Percentiles rank a stretch among this genome's conserved stretches.
Evolutionary conservation across 768 basidiomycete genomes (phyloP).

Genomic region (Suillus discolor): DNA sequence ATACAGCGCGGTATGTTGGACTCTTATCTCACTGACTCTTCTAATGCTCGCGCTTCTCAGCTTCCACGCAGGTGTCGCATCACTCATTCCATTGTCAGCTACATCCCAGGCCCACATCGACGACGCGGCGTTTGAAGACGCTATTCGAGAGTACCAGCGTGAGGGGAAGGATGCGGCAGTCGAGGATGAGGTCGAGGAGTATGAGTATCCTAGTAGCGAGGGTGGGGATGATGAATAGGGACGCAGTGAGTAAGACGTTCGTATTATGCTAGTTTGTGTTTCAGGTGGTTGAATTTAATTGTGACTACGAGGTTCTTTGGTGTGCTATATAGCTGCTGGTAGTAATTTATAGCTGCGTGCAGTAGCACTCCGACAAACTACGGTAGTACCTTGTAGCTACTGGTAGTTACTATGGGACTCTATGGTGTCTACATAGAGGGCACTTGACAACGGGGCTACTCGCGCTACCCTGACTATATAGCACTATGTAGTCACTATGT

Average conservation of each 20-base stretch:
- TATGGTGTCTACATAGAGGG: too few relatives aligned
- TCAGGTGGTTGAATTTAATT: background rate
- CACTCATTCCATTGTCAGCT: background rate
- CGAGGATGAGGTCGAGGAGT: background rate
- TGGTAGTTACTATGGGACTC: background rate
- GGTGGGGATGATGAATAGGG: background rate
- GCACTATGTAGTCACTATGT: too few relatives aligned
- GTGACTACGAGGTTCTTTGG: background rate
- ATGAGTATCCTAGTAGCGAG: background rate
- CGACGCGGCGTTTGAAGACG: background rate
- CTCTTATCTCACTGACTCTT: background rate
- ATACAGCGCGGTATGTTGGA: constrained; percentile 5
- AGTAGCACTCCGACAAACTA: too few relatives aligned
- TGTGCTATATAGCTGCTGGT: background rate
- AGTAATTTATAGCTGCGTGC: background rate
- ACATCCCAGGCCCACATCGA: background rate
- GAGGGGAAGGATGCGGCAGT: background rate
- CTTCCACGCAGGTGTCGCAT: background rate
- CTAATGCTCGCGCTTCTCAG: background rate
- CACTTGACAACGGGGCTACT: too few relatives aligned
- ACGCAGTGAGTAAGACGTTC: background rate
- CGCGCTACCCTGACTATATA: too few relatives aligned
- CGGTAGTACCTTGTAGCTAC: background rate
- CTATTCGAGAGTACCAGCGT: background rate
- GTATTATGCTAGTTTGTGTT: background rate